Conservation (phyloP, 1,284 basidiomycete species). For the Cryptococcus sp. region DNA sequence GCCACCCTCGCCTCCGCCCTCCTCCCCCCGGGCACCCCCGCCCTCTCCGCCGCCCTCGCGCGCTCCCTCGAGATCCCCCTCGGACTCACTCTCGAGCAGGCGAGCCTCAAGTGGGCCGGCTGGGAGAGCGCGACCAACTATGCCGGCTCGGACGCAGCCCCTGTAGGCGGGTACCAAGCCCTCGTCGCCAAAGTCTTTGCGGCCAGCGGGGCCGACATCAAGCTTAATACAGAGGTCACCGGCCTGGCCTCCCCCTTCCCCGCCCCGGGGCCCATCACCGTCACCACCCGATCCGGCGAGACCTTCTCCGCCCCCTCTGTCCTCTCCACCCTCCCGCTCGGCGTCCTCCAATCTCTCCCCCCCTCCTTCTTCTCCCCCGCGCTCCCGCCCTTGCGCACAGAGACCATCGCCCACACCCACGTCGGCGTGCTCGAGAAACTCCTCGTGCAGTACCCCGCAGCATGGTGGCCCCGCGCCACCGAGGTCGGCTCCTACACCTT, state of each 20-base stretch:
- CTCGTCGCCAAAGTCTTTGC: constrained; percentile 47
- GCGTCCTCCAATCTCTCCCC: constrained; percentile 45
- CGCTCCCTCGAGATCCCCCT: constrained; percentile 53
- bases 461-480: constrained; percentile 53
- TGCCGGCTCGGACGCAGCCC: constrained; percentile 54
- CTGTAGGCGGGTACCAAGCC: constrained; percentile 53
- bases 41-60: constrained; percentile 46
- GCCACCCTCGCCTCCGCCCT: constrained; percentile 36
- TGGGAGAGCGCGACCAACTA: constrained; percentile 50
- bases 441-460: constrained; percentile 49
- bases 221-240: constrained; percentile 36
- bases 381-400: constrained; percentile 32
- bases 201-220: constrained; percentile 45
- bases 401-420: constrained; percentile 42
- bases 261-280: constrained; percentile 14
- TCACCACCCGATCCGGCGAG: constrained; percentile 33
- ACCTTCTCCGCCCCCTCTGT: constrained; percentile 42
- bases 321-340: constrained; percentile 52
- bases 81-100: constrained; percentile 51
- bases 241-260: constrained; percentile 17
- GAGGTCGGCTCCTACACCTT: constrained; percentile 49
- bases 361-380: constrained; percentile 41
- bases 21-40: constrained; percentile 38
- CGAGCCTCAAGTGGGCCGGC: constrained; percentile 47
- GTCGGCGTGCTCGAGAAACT: constrained; percentile 54